Evolutionary conservation across 192 early-diverging fungal genomes (phyloP).

Genomic region (Umbelopsis sp.): DNA sequence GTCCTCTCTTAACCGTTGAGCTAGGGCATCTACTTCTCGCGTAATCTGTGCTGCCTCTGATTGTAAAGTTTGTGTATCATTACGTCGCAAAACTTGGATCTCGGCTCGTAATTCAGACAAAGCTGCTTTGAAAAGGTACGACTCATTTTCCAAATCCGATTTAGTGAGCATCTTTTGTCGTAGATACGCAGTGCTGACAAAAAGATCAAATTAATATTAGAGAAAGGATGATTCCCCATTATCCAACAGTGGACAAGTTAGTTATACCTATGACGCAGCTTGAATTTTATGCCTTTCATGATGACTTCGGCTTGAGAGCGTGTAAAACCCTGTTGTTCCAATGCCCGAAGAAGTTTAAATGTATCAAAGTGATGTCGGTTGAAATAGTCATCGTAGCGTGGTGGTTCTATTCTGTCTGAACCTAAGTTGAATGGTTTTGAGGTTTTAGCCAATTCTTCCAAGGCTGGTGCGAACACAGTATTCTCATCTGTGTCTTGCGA

Average conservation of each 20-base stretch:
- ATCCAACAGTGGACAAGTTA: background rate
- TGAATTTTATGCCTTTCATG: constrained; percentile 74
- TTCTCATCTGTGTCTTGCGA: background rate
- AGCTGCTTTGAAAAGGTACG: constrained; percentile 82
- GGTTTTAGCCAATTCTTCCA: constrained; percentile 7
- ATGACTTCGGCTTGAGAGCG: constrained; percentile 72
- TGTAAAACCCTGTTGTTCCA: constrained; percentile 68
- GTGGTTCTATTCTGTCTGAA: background rate
- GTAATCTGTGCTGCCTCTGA: constrained; percentile 72
- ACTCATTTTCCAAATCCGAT: constrained; percentile 83
- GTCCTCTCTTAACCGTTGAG: constrained; percentile 75
- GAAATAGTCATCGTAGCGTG: constrained; percentile 15
- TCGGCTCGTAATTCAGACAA: constrained; percentile 81
- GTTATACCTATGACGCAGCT: constrained; percentile 61
- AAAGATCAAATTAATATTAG: background rate
- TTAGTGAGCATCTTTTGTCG: constrained; percentile 61
- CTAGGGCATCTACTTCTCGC: constrained; percentile 78
- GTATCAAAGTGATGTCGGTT: constrained; percentile 75
- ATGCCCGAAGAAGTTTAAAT: constrained; percentile 64
- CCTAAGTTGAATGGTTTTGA: constrained; percentile 13
- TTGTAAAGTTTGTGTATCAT: constrained; percentile 74
- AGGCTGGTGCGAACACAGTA: constrained; percentile 12
- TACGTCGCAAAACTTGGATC: constrained; percentile 72
- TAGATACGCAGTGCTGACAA: constrained; percentile 46
- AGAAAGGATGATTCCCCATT: background rate